phyloP scores from a whole-genome alignment of 2,329 filamentous ascomycete genomes.

The Fusarium sp. region DNA sequence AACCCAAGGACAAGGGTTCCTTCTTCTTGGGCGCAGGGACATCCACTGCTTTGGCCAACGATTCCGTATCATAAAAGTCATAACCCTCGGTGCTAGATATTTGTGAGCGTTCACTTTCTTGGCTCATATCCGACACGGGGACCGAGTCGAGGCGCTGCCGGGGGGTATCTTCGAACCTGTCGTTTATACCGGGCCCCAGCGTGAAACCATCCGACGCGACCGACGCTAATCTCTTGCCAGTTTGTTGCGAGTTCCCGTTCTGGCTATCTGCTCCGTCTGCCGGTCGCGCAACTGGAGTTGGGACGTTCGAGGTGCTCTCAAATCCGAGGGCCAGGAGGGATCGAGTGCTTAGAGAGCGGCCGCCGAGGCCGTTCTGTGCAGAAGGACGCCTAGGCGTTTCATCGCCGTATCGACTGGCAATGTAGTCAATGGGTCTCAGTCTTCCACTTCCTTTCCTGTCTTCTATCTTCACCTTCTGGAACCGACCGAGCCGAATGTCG shows the following conservation, averaged over 20 bases:
- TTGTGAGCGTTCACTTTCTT: conserved; percentile 61
- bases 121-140: conserved; percentile 63
- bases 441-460: conserved; percentile 46
- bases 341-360: conserved; percentile 51
- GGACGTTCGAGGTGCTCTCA: conserved; percentile 72
- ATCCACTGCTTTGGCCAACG: conserved; percentile 63
- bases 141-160: conserved; percentile 63
- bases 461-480: conserved; percentile 50
- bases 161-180: conserved; percentile 50
- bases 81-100: conserved; percentile 71
- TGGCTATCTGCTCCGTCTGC: conserved; percentile 52
- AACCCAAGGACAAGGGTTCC: conserved; percentile 50
- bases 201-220: conserved; percentile 62
- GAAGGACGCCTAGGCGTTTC: conserved; percentile 52
- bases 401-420: conserved; percentile 49
- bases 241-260: conserved; percentile 45
- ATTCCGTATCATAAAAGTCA: conserved; percentile 74
- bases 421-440: conserved; percentile 43
- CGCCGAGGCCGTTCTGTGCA: conserved; percentile 44
- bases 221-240: conserved; percentile 58
- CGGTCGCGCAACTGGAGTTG: conserved; percentile 70
- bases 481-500: conserved; percentile 58
- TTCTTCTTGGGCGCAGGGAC: conserved; percentile 59
- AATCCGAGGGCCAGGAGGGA: conserved; percentile 67
- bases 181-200: conserved; percentile 61